Evolutionary conservation across 1,139 yeast species (phyloP).

Genomic region (Starmera stellimalicola): DNA sequence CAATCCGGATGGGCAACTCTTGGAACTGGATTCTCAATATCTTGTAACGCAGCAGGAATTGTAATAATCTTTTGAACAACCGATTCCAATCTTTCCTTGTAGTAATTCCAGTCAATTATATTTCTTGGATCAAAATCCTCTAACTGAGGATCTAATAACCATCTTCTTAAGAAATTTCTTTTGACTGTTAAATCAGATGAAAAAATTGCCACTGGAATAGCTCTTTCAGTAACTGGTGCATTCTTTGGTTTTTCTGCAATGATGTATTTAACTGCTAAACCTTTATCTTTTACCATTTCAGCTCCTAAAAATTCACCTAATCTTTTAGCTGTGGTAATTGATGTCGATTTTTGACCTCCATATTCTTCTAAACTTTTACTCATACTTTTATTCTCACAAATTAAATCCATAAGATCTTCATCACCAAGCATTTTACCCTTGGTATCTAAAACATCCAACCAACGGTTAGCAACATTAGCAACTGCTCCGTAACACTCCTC

Average conservation of each 20-base stretch:
- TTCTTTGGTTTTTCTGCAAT: slow-evolving; percentile 77
- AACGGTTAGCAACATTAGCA: slow-evolving; percentile 86
- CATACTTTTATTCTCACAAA: slow-evolving; percentile 96
- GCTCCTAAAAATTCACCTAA: slow-evolving; percentile 95
- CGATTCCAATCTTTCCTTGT: slow-evolving; percentile 83
- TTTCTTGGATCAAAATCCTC: slow-evolving; percentile 83
- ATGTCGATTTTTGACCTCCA: slow-evolving; percentile 84
- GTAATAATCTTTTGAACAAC: slow-evolving; percentile 92
- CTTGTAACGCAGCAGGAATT: slow-evolving; percentile 95
- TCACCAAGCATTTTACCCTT: slow-evolving; percentile 85
- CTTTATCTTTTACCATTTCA: slow-evolving; percentile 95
- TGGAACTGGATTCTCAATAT: slow-evolving; percentile 88
- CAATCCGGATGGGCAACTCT: slow-evolving; percentile 93
- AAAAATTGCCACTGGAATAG: slow-evolving; percentile 92
- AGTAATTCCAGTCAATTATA: slow-evolving; percentile 90
- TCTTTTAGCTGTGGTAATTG: slow-evolving; percentile 90
- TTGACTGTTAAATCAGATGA: slow-evolving; percentile 65
- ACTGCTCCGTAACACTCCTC: slow-evolving; percentile 82
- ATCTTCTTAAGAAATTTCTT: slow-evolving; percentile 61
- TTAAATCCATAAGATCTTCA: slow-evolving; percentile 86
- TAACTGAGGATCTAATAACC: slow-evolving; percentile 76
- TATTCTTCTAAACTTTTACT: slow-evolving; percentile 85
- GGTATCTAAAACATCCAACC: slow-evolving; percentile 90
- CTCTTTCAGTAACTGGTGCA: slow-evolving; percentile 93
- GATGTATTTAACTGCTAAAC: slow-evolving; percentile 90